Base-by-base conservation (phyloP, 768 basidiomycete species). In the Leccinum truebloodii region DNA sequence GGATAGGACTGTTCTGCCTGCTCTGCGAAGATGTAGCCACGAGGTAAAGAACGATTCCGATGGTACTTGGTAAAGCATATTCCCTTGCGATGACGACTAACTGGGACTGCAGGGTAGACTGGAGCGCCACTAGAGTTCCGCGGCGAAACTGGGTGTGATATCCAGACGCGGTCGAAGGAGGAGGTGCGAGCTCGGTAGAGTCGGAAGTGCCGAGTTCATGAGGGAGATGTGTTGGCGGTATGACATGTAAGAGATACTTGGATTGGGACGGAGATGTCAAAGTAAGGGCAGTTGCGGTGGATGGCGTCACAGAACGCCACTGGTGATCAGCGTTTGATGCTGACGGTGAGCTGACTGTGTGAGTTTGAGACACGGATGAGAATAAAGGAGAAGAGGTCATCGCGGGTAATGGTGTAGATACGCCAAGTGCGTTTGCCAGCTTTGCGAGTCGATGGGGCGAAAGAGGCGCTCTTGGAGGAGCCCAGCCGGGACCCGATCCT, bases 81-180 rank as follows among this genome's bases (percentile, higher is more conserved):
- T 98, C 95, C 74, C 88, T 88, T 14, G 95, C 94, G 55, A 98
- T 97, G 7, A 93, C 90, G 22, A 80, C 79, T 10, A 97, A 77
- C 71, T 97, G 95, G 1, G 87, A 83, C 46, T 92, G 88, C 1
- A 98, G 77, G 0, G 89, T 92, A 6, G 94, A 80, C 70, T 95
- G 86, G 0, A 98, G 80, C 0, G 95, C 89, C 4, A 98, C 84
- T 13, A 98, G 80, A n/a, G 86, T 87, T 8, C 95, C 95, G 28
- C 95, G 84, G 14, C 84, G 84, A 69, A 92, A 92, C 54, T 90
- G 88, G 18, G 83, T 79, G 63, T 92, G 88, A 66, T 91, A 90
- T n/a, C 89, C 88, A 6, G 88, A 87, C 2, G 89, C 85, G 52
- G 76, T 76, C 3, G 81, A 67, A 4, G 86, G 84, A 3, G 81